These are phyloP conservation scores for Phytophthora brassicae DNA, from an alignment of 352 stramenopile species.

Conservation along the genomic window DNA sequence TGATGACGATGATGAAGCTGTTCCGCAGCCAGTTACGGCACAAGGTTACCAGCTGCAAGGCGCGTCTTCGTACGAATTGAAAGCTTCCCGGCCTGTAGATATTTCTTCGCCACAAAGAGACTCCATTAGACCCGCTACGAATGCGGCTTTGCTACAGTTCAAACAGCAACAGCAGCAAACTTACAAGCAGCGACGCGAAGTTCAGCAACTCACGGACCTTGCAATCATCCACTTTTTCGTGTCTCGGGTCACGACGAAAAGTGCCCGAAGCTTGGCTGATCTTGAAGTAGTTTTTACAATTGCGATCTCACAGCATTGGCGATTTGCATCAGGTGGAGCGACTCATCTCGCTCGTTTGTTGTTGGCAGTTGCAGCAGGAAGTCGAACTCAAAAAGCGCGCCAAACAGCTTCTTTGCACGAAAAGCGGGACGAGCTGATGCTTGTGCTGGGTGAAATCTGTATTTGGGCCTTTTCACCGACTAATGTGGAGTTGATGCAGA, in stretches of 20 bases:
- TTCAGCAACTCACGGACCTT: constrained; percentile 30
- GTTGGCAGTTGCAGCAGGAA: constrained; percentile 4
- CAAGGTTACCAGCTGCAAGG: neutral
- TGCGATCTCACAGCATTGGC: constrained; percentile 27
- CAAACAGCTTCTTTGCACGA: neutral
- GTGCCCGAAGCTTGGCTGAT: neutral
- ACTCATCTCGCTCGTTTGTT: constrained; percentile 22
- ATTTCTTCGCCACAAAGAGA: constrained; percentile 6
- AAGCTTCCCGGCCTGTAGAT: constrained; percentile 2
- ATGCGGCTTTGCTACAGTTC: constrained; percentile 1
- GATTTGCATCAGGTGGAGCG: constrained; percentile 6
- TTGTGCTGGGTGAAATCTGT: constrained; percentile 32
- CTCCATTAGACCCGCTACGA: neutral
- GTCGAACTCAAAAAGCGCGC: neutral
- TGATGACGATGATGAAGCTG: constrained; percentile 8
- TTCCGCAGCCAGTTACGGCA: neutral
- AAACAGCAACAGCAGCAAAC: constrained; percentile 20
- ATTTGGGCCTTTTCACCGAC: constrained; percentile 33
- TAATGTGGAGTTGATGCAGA: constrained; percentile 27
- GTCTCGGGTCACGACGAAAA: constrained; percentile 11
- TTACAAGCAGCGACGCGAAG: constrained; percentile 8
- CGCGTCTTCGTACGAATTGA: neutral
- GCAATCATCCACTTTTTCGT: constrained; percentile 26
- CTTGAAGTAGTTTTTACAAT: constrained; percentile 19
- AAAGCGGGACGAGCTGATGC: constrained; percentile 28